Evolutionary conservation across 1,139 yeast genomes (phyloP), one percentile per base, ranked within the genome.

Genomic region (Komagataea norvegica): DNA sequence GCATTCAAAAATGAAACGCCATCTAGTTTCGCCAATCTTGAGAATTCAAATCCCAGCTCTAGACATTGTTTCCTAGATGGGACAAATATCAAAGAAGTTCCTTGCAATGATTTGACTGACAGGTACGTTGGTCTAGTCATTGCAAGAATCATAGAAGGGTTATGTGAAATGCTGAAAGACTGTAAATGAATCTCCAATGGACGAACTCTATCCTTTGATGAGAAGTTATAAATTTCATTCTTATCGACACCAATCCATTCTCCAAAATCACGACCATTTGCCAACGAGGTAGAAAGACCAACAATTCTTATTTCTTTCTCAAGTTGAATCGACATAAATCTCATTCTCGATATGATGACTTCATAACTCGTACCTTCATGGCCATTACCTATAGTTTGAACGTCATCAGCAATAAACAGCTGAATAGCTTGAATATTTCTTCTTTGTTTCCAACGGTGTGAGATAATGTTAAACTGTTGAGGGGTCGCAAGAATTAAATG

Each of bases 401-500:
- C 62, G 52, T 87, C 91, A 57, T 87, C 96, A 36, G 77, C 77
- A 36, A 91, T 72, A 3, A 87, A 55, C 27, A 87, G 57, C 37
- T 77, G 86, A 24, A 91, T 73, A 0, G 74, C 59, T 43, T 82
- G 88, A 4, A 89, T 65, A 34, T 79, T 78, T 51, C 75, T 79
- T 42, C 88, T 65, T 47, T 77, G 82, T 49, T 79, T 79, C 97
- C 97, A 91, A 36, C 89, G 70, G 47, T 91, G 74, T 0, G 94
- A 75, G 1, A 88, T 53, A 3, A 64, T 49, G 45, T 85, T 89
- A 65, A 87, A 83, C 44, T 85, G 89, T 16, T 63, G 68, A 0
- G 96, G 95, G 0, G 96, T 87, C 4, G 86, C 77, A 14, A 89
- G 58, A n/a, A 86, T 60, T 39, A 89, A 58, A 54, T 86, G 89